A percentile compares a stretch with the other conserved stretches of the same genome.
Conservation (phyloP, 2,329 filamentous ascomycete genomes). For the Sordariomycetes sp. region DNA sequence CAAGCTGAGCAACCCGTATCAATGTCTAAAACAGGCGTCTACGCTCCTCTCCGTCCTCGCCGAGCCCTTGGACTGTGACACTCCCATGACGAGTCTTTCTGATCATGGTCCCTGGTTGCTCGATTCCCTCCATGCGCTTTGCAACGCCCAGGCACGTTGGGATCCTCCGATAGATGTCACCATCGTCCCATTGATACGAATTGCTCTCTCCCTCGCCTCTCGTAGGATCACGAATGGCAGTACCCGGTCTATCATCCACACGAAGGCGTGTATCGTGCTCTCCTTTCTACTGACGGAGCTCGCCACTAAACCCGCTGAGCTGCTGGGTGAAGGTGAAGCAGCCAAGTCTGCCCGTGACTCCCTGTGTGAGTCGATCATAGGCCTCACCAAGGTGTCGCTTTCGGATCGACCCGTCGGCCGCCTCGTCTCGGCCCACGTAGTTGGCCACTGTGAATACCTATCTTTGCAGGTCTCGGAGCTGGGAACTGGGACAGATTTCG, state of each 20-base stretch:
- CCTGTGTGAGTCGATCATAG: constrained; percentile 23
- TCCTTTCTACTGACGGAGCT: constrained; percentile 24
- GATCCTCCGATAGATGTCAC: constrained; percentile 1
- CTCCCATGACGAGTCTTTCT: neutral
- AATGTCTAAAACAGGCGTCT: neutral
- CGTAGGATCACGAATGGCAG: neutral
- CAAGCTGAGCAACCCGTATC: constrained; percentile 4
- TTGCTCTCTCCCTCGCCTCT: neutral
- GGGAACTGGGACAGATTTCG: constrained; percentile 20
- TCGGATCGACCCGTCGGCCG: constrained; percentile 19
- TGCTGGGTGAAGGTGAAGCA: constrained; percentile 14
- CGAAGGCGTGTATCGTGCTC: constrained; percentile 1
- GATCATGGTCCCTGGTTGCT: constrained; percentile 4
- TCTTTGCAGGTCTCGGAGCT: constrained; percentile 18
- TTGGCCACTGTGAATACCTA: constrained; percentile 18
- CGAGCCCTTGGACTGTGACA: neutral
- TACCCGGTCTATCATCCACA: constrained; percentile 1
- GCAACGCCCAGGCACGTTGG: constrained; percentile 1
- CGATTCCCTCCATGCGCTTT: constrained; percentile 2
- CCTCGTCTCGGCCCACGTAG: constrained; percentile 26
- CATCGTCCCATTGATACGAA: constrained; percentile 1
- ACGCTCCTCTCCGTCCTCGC: neutral
- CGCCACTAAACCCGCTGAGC: constrained; percentile 16
- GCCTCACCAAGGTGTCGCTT: constrained; percentile 21
- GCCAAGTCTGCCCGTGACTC: constrained; percentile 16